phyloP scores from a whole-genome alignment of 1,284 basidiomycete genomes.

The Papiliotrema flavescens region DNA sequence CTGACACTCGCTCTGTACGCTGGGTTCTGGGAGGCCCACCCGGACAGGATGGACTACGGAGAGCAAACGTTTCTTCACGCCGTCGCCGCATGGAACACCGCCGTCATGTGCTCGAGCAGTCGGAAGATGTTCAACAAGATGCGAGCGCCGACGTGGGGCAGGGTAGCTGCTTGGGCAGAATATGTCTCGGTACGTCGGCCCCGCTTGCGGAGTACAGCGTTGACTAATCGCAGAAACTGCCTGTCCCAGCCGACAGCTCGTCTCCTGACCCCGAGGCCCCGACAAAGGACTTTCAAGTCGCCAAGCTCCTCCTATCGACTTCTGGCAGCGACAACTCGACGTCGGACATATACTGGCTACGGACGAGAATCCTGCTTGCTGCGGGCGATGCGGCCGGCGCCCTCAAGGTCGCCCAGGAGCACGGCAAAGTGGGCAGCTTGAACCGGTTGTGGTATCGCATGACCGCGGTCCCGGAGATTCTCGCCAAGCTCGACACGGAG shows the following conservation, averaged over 20 bases:
- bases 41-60: conserved; percentile 23
- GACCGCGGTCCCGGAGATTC: conserved; percentile 20
- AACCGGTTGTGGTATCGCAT: conserved; percentile 30
- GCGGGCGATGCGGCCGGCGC: conserved; percentile 12
- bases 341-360: conserved; percentile 40
- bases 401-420: conserved; percentile 13
- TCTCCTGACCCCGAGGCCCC: conserved; percentile 17
- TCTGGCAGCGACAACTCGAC: conserved; percentile 15
- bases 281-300: conserved; percentile 19
- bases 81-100: conserved; percentile 25
- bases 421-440: conserved; percentile 25
- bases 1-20: conserved; percentile 30
- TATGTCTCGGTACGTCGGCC: conserved; percentile 19
- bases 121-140: conserved; percentile 40
- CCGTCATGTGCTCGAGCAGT: conserved; percentile 23
- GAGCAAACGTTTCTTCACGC: conserved; percentile 39
- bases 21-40: conserved; percentile 22
- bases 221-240: conserved; percentile 12
- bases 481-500: conserved; percentile 5
- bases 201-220: not conserved
- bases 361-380: conserved; percentile 31
- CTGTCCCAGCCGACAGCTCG: conserved; percentile 1
- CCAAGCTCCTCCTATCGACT: conserved; percentile 24
- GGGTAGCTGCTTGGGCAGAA: conserved; percentile 38
- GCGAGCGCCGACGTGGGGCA: conserved; percentile 33